phyloP scores from a whole-genome alignment of 768 basidiomycete genomes.

The Sarcodon aspratus region DNA sequence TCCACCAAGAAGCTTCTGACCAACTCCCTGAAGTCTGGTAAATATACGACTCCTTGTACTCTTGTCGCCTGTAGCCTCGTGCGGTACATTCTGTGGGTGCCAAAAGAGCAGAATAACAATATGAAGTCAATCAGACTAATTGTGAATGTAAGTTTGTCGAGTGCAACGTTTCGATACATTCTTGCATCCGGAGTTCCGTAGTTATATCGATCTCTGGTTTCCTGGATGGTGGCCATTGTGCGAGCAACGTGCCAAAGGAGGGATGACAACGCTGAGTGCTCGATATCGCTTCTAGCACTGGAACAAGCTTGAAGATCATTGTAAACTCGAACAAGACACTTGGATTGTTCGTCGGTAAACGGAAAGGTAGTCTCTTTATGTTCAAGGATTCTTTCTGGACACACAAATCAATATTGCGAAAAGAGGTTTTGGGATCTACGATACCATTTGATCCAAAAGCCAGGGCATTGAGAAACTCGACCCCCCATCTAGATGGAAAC shows the following conservation, averaged over 20 bases:
- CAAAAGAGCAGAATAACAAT: slow-evolving; percentile 9
- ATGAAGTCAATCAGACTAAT: slow-evolving; percentile 8
- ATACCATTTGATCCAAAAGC: slow-evolving; percentile 13
- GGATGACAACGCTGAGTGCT: slow-evolving; percentile 8
- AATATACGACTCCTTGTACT: slow-evolving; percentile 6
- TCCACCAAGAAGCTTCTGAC: slow-evolving; percentile 12
- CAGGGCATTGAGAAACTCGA: slow-evolving; percentile 12
- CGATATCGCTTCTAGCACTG: too few species aligned
- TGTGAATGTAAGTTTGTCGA: slow-evolving; percentile 2
- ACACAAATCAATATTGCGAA: not conserved
- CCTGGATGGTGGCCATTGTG: slow-evolving; percentile 9
- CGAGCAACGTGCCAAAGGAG: slow-evolving; percentile 11
- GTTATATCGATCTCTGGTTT: slow-evolving; percentile 4
- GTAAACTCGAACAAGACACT: slow-evolving; percentile 11
- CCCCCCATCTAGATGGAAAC: slow-evolving; percentile 7
- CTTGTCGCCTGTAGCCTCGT: slow-evolving; percentile 9
- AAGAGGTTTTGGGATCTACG: not conserved
- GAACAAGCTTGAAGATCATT: slow-evolving; percentile 5
- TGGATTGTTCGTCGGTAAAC: slow-evolving; percentile 10
- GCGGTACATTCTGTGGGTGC: slow-evolving; percentile 12
- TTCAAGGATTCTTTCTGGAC: slow-evolving; percentile 11
- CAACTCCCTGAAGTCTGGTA: slow-evolving; percentile 9
- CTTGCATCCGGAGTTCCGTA: slow-evolving; percentile 6
- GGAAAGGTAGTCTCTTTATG: slow-evolving; percentile 12
- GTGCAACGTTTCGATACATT: slow-evolving; percentile 4